Conservation (phyloP, 176 grass and related monocot species). For the Aegilops longissima region DNA sequence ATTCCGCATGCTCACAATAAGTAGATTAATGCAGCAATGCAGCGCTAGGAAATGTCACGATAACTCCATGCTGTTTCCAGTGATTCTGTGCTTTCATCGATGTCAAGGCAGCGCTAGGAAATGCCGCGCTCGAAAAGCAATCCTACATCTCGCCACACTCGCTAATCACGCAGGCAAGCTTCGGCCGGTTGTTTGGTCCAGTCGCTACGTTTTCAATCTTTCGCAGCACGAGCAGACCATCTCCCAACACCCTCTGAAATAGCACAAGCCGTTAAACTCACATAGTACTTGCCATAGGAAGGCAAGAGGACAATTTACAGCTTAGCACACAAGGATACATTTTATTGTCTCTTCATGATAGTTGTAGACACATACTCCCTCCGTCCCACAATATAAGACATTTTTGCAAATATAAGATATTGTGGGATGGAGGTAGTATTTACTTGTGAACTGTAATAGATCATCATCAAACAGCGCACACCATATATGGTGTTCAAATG, state of each 20-base stretch:
- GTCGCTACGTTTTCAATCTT: slow-evolving; percentile 95
- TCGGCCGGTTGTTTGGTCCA: slow-evolving; percentile 87
- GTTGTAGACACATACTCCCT: not conserved
- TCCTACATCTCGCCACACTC: slow-evolving; percentile 99
- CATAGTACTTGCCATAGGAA: not conserved
- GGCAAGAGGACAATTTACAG: not conserved
- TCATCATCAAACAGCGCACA: not conserved
- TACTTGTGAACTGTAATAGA: not conserved
- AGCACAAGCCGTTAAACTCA: not conserved
- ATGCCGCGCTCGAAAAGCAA: not conserved
- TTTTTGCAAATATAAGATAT: too few species aligned
- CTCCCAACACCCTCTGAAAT: slow-evolving; percentile 79
- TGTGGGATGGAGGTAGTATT: too few species aligned
- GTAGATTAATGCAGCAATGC: not conserved
- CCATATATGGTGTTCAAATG: not conserved
- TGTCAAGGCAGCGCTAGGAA: not conserved
- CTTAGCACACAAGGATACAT: not conserved
- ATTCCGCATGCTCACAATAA: not conserved
- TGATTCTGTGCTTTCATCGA: not conserved
- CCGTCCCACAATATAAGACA: too few species aligned
- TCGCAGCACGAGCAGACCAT: slow-evolving; percentile 70
- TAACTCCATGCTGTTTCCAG: not conserved
- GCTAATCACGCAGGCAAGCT: slow-evolving; percentile 72
- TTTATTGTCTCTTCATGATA: not conserved
- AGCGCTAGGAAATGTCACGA: too few species aligned